Percentiles rank a stretch among this genome's conserved stretches.
These are phyloP conservation scores for Claviceps digitariae DNA, from an alignment of 2,329 filamentous ascomycete genomes.

Conservation along the genomic window DNA sequence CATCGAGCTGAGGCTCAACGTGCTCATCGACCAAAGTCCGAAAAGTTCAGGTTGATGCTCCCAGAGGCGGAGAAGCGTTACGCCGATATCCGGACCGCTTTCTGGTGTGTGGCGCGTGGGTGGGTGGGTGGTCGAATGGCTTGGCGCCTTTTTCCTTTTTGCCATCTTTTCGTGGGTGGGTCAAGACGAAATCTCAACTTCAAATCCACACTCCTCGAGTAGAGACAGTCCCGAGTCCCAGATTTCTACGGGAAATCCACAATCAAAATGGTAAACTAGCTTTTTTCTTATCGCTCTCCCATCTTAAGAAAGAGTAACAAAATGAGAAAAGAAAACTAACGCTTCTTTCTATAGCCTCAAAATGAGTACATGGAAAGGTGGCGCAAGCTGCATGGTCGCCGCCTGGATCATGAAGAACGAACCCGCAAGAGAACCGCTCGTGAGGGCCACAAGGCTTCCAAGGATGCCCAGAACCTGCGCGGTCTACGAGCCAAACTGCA, in stretches of 20 bases:
- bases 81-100: constrained; percentile 16
- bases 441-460: constrained; percentile 75
- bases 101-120: background rate
- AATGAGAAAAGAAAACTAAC: background rate
- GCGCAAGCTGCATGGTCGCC: constrained; percentile 38
- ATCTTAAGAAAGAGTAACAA: background rate
- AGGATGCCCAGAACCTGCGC: constrained; percentile 85
- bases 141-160: constrained; percentile 1
- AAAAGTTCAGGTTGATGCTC: constrained; percentile 8
- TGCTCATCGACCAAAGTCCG: background rate
- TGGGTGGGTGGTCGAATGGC: background rate
- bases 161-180: constrained; percentile 1
- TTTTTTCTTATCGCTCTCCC: background rate
- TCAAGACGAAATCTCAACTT: constrained; percentile 8
- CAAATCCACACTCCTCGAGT: background rate
- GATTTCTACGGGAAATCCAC: background rate
- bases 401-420: constrained; percentile 74
- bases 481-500: constrained; percentile 87
- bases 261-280: constrained; percentile 5
- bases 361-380: constrained; percentile 70
- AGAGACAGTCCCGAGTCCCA: background rate
- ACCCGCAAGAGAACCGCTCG: constrained; percentile 75
- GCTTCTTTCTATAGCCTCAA: constrained; percentile 46
- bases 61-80: constrained; percentile 19
- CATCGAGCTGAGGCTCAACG: background rate